Evolutionary conservation across 176 grass and related monocot genomes (phyloP).

Genomic region (Neostapfia colusana): DNA sequence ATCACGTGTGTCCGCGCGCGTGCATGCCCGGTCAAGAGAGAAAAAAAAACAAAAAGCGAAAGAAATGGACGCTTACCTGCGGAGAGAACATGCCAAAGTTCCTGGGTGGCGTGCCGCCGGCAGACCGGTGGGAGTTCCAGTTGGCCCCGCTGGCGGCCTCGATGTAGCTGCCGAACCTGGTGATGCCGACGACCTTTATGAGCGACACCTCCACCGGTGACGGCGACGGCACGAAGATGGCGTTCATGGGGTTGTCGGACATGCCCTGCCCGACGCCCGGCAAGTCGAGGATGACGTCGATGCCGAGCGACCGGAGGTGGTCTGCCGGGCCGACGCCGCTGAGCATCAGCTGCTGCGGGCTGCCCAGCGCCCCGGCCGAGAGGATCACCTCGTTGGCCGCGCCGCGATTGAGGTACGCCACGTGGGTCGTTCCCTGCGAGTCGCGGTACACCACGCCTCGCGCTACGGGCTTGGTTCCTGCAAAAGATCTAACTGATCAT

Average conservation of each 20-base stretch:
- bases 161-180: slow-evolving; percentile 72
- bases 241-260: slow-evolving; percentile 87
- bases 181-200: slow-evolving; percentile 86
- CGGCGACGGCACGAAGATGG: slow-evolving; percentile 71
- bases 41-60: too few species aligned
- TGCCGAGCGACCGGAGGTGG: slow-evolving; percentile 59
- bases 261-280: slow-evolving; percentile 71
- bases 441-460: slow-evolving; percentile 68
- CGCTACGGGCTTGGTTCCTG: slow-evolving; percentile 53
- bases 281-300: slow-evolving; percentile 56
- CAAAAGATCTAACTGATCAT: not conserved
- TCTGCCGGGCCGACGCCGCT: slow-evolving; percentile 71
- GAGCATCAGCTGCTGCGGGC: slow-evolving; percentile 85
- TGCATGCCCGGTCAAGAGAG: too few species aligned
- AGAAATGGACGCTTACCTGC: slow-evolving; percentile 27
- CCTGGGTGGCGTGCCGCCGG: not conserved
- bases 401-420: slow-evolving; percentile 53
- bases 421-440: slow-evolving; percentile 40
- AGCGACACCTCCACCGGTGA: slow-evolving; percentile 67
- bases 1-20: too few species aligned
- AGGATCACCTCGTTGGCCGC: slow-evolving; percentile 65
- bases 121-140: slow-evolving; percentile 32
- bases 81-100: slow-evolving; percentile 66
- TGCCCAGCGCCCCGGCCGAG: slow-evolving; percentile 73
- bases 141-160: slow-evolving; percentile 74